phyloP scores from a whole-genome alignment of 495 filamentous ascomycete genomes.

The Neurospora intermedia region DNA sequence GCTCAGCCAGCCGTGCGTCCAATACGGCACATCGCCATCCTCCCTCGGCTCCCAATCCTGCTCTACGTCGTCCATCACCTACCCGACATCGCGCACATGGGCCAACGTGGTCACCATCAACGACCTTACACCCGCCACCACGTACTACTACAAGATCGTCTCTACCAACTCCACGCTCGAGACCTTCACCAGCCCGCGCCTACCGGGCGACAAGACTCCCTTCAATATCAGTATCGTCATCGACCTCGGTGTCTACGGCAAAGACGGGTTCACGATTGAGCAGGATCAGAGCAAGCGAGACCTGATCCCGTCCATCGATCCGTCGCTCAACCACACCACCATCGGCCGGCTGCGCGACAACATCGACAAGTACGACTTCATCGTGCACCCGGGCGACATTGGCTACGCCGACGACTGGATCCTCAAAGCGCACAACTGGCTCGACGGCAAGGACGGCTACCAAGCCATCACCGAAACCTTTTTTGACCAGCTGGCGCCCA shows the following conservation, averaged over 20 bases:
- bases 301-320: conserved; percentile 39
- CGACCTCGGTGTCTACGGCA: conserved; percentile 41
- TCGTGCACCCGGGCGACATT: conserved; percentile 46
- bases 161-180: conserved; percentile 45
- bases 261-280: conserved; percentile 44
- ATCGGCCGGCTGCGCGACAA: conserved; percentile 45
- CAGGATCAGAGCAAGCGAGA: conserved; percentile 40
- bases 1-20: conserved; percentile 29
- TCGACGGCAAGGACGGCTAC: conserved; percentile 32
- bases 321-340: conserved; percentile 52
- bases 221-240: conserved; percentile 33
- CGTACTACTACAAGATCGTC: conserved; percentile 42
- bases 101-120: conserved; percentile 29
- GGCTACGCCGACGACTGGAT: conserved; percentile 42
- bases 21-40: conserved; percentile 29
- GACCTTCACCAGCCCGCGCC: conserved; percentile 45
- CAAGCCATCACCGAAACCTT: conserved; percentile 36
- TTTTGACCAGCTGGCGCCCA: conserved; percentile 32
- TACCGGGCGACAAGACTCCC: conserved; percentile 30
- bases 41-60: conserved; percentile 22
- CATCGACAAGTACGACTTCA: conserved; percentile 47
- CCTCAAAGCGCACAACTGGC: conserved; percentile 26
- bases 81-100: conserved; percentile 29
- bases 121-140: conserved; percentile 26
- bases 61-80: conserved; percentile 28